Evolutionary conservation across 352 stramenopile species (phyloP), one percentile per base, ranked within the genome.

Genomic region (Globisporangium yorkense): DNA sequence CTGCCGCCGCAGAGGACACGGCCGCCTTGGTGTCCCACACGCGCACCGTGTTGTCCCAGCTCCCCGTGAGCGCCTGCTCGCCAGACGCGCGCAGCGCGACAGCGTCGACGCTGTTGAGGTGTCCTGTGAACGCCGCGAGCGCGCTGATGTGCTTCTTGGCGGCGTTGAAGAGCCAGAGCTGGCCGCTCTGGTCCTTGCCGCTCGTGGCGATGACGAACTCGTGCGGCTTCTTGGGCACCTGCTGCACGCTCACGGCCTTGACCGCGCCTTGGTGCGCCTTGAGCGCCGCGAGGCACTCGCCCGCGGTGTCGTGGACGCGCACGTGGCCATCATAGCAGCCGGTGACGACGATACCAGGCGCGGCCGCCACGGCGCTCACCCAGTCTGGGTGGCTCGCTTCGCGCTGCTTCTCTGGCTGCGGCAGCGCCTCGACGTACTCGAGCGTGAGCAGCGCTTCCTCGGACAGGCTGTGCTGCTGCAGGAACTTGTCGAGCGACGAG

Each of bases 291-390:
- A 84, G 65, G 49, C 63, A 76, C 40, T 87, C 75, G 44, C 72
- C 74, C 27, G 45, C 61, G 2, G 58, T 56, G 62, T 90, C 74
- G 65, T 93, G 92, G 41, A 95, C 77, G 51, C 87, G 81, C 54
- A 96, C 61, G 37, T 89, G 70, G 31, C 86, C 87, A 53, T 96
- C 88, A 66, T 96, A 96, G 71, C 86, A 94, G 39, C 84, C 84
- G 7, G 85, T 94, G 53, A 85, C 82, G 33, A 95, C 62, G n/a
- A 85, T 46, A 7, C 77, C 62, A 21, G 66, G 61, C 33, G 66
- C 67, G 27, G 72, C 68, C 0, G 65, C 70, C 13, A 96, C 77
- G 29, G 86, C 80, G 62, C 86, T 91, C 58, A 96, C 84, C 88
- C 88, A 96, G 59, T 96, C 88, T 16, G 86, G 87, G 61, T 94